Base-by-base conservation (phyloP, 225 moss, liverwort and hornwort genomes). In the Sphagnum contortum region DNA sequence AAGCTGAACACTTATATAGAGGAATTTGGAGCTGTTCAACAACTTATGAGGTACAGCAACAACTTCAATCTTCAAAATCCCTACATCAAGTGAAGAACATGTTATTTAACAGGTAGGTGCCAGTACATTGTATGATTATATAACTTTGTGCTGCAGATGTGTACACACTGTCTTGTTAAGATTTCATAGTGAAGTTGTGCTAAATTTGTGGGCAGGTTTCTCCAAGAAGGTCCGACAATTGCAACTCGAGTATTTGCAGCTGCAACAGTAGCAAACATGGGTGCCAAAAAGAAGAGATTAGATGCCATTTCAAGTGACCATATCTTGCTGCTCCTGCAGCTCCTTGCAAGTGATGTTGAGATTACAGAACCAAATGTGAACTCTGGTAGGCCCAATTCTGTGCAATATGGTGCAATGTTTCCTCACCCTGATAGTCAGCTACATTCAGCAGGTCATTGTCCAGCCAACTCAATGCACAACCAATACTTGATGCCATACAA, bases 241-340 rank as follows among this genome's bases (percentile, higher is more conserved):
- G 73, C 80, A 2, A 83, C 75, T 52, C 76, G 64, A 65, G 77
- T 87, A 47, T 73, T 80, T n/a, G 79, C 68, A 61, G 79, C 77
- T 47, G 82, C 84, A 57, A 78, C 84, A n/a, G 47, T 91, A 55
- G 91, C 91, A 69, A 91, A 82, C 12, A 69, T 91, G 65, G 91
- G 91, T 77, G 86, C 88, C 3, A 75, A 75, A 29, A 80, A 75
- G 47, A 91, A 84, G 72, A 81, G 56, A 58, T 58, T 91, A 4
- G 75, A 88, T 44, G 13, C 58, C 0, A 9, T 82, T 12, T 82
- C 91, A 48, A 69, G 3, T 4, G 63, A 86, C 3, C 71, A 88
- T 44, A 72, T 91, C 0, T 66, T 72, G 44, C 7, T 87, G 9
- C 62, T 91, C 4, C 62, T 88, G 14, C 73, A 81, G 71, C 3